phyloP scores from a whole-genome alignment of 2,329 filamentous ascomycete species.

The Botrytis fragariae region DNA sequence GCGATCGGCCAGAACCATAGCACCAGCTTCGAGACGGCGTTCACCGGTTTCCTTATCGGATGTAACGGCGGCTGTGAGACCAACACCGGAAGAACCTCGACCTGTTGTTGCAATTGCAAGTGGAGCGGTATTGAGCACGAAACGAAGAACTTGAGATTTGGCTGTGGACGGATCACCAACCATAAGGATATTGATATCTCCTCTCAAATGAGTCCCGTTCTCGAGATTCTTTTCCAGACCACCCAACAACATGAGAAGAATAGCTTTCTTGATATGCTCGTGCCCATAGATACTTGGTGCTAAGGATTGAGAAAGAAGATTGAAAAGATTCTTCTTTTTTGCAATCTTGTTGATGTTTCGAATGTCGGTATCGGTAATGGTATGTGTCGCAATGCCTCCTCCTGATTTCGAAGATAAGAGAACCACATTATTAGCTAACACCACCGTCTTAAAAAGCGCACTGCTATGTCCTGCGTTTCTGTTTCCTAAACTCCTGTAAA shows the following conservation, averaged over 20 bases:
- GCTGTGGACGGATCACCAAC: slow-evolving; percentile 97
- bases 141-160: slow-evolving; percentile 95
- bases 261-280: slow-evolving; percentile 96
- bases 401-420: slow-evolving; percentile 94
- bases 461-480: slow-evolving; percentile 87
- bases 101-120: slow-evolving; percentile 96
- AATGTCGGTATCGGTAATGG: slow-evolving; percentile 94
- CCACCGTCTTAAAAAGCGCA: slow-evolving; percentile 89
- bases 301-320: slow-evolving; percentile 87
- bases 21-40: slow-evolving; percentile 89
- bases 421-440: slow-evolving; percentile 93
- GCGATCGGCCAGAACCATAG: slow-evolving; percentile 96
- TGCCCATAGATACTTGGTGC: slow-evolving; percentile 97
- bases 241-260: slow-evolving; percentile 89
- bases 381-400: slow-evolving; percentile 85
- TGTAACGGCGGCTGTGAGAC: slow-evolving; percentile 94
- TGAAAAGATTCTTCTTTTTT: slow-evolving; percentile 91
- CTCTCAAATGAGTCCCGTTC: slow-evolving; percentile 94
- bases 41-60: slow-evolving; percentile 97
- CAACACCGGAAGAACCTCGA: slow-evolving; percentile 93
- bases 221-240: slow-evolving; percentile 98
- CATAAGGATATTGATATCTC: slow-evolving; percentile 99
- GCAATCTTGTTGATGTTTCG: slow-evolving; percentile 97
- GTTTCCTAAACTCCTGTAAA: slow-evolving; percentile 91
- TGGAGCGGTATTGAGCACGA: slow-evolving; percentile 94